Evolutionary conservation across 768 basidiomycete genomes (phyloP).

Genomic region (Leucosporidium scottii): DNA sequence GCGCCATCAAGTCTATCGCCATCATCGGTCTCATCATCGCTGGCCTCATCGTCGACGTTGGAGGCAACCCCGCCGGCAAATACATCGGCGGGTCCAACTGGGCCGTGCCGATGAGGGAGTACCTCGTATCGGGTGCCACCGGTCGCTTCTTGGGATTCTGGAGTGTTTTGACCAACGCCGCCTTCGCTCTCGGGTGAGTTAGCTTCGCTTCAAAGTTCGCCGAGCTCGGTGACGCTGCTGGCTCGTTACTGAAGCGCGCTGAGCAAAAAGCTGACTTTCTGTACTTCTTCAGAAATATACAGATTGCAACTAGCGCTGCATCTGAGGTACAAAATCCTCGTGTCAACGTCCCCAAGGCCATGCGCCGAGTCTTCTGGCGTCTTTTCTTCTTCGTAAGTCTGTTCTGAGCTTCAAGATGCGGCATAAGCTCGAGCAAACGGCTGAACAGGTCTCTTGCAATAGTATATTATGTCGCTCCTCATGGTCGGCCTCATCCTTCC

Average conservation of each 20-base stretch:
- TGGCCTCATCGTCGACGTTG: conserved; percentile 41
- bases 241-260: neutral
- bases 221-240: no score
- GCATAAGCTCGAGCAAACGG: no score
- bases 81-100: conserved; percentile 41
- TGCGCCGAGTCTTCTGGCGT: conserved; percentile 62
- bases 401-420: no score
- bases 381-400: conserved; percentile 52
- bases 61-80: conserved; percentile 46
- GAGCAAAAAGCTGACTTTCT: neutral
- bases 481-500: conserved; percentile 79
- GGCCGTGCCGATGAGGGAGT: conserved; percentile 39
- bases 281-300: neutral
- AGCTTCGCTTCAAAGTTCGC: neutral
- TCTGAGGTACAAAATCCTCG: conserved; percentile 47
- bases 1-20: conserved; percentile 43
- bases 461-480: conserved; percentile 54
- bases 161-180: conserved; percentile 51
- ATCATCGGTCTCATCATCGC: conserved; percentile 44
- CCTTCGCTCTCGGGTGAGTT: conserved; percentile 64
- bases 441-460: no score
- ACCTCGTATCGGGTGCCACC: conserved; percentile 47
- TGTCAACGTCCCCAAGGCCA: conserved; percentile 56
- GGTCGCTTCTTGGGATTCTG: conserved; percentile 61
- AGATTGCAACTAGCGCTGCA: conserved; percentile 47